A percentile compares a stretch with the other conserved stretches of the same genome.
These are phyloP conservation scores for Lactarius hengduanensis DNA, from an alignment of 768 basidiomycete genomes.

Conservation along the genomic window DNA sequence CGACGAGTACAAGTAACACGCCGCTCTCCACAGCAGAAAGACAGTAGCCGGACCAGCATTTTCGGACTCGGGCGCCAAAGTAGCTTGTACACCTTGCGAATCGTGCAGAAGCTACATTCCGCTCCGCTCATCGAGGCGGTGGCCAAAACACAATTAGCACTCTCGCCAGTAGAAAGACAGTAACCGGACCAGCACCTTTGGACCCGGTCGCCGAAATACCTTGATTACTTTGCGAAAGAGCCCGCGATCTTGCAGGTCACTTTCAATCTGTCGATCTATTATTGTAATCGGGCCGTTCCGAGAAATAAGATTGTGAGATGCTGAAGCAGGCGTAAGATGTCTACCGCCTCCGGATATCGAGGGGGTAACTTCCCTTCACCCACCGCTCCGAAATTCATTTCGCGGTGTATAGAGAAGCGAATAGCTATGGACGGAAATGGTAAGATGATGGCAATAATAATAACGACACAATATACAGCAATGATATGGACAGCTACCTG, in stretches of 20 bases:
- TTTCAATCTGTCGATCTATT: neutral
- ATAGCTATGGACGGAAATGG: neutral
- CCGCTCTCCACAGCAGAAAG: neutral
- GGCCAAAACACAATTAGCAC: neutral
- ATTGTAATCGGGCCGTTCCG: neutral
- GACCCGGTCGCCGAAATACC: neutral
- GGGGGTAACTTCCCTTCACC: neutral
- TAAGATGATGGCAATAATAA: neutral
- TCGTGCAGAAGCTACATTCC: neutral
- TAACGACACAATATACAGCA: neutral
- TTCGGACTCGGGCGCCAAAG: neutral
- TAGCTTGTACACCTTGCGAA: neutral
- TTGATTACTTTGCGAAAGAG: neutral
- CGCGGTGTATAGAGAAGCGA: neutral
- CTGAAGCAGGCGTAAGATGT: neutral
- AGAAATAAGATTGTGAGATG: neutral
- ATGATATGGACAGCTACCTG: neutral
- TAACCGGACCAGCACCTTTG: neutral
- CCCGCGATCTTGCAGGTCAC: neutral
- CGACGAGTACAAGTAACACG: neutral
- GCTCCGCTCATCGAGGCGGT: neutral
- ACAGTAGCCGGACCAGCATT: neutral
- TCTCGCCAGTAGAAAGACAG: neutral
- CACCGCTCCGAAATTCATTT: neutral
- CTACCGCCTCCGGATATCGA: neutral